Conservation (phyloP, 768 basidiomycete species). For the Amylocystis lapponica region DNA sequence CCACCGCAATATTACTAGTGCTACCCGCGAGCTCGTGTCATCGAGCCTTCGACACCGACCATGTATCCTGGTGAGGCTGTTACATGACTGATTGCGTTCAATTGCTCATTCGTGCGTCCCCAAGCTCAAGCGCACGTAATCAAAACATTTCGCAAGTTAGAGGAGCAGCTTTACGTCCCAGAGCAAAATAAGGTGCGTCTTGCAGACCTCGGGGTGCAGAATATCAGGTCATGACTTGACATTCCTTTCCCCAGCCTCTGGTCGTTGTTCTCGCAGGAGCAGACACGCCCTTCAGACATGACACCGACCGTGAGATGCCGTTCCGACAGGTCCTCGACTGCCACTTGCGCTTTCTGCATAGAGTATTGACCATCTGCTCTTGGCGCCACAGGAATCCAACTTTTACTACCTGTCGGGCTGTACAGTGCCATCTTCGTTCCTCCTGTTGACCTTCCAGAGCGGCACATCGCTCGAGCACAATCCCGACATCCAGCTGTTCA, state of each 20-base stretch:
- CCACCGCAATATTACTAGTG: too few species aligned
- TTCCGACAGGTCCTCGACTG: constrained; percentile 48
- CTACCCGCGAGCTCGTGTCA: too few species aligned
- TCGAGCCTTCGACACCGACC: too few species aligned
- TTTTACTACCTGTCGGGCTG: constrained; percentile 87
- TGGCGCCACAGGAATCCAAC: constrained; percentile 60
- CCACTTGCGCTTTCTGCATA: not conserved
- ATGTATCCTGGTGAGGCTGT: constrained; percentile 8
- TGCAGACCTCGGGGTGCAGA: too few species aligned
- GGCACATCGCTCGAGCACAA: constrained; percentile 37
- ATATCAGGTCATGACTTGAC: not conserved
- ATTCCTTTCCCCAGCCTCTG: constrained; percentile 46
- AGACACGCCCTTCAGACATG: constrained; percentile 59
- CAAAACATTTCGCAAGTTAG: constrained; percentile 49
- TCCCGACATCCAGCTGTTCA: constrained; percentile 59
- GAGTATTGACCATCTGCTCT: not conserved
- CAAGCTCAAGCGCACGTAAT: constrained; percentile 47
- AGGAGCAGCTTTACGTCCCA: constrained; percentile 40
- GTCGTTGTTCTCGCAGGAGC: constrained; percentile 64
- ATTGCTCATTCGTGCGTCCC: too few species aligned
- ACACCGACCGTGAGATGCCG: constrained; percentile 77
- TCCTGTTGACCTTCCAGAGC: constrained; percentile 55
- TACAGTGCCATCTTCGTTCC: constrained; percentile 60
- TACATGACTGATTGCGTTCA: too few species aligned
- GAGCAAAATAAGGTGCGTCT: constrained; percentile 49